Percentiles rank a stretch among this genome's conserved stretches.
Conservation (phyloP, 2,329 filamentous ascomycete genomes). For the Calonectria leucothoes region DNA sequence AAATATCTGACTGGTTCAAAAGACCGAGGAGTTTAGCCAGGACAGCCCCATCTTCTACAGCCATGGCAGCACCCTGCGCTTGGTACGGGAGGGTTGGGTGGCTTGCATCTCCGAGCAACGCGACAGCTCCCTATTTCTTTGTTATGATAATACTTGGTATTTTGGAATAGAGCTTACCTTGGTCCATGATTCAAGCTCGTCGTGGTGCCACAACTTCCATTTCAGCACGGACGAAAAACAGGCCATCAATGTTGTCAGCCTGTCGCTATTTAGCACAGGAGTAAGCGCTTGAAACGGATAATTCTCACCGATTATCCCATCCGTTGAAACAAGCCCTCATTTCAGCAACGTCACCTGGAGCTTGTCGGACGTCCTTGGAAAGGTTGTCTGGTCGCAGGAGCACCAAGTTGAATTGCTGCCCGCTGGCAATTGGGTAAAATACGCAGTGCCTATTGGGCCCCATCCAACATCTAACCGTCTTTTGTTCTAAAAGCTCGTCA, state of each 20-base stretch:
- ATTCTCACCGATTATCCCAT: background rate
- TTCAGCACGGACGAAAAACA: background rate
- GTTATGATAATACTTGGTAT: background rate
- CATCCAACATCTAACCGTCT: background rate
- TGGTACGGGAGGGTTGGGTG: background rate
- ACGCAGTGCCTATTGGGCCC: background rate
- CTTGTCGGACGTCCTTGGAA: background rate
- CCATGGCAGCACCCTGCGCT: background rate
- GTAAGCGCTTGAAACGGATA: background rate
- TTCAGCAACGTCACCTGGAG: background rate
- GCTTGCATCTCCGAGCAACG: background rate
- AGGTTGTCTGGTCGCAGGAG: background rate
- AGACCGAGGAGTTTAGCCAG: background rate
- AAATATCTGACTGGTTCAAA: background rate
- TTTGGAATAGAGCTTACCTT: background rate
- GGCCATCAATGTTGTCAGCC: background rate
- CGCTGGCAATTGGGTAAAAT: background rate
- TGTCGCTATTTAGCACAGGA: background rate
- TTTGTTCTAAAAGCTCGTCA: background rate
- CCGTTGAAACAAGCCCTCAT: background rate
- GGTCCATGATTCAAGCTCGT: background rate
- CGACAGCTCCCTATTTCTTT: background rate
- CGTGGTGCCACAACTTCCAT: background rate
- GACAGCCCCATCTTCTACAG: background rate
- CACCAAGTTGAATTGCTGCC: background rate